Conservation (phyloP, 768 basidiomycete species). For the Lyophyllum decastes region DNA sequence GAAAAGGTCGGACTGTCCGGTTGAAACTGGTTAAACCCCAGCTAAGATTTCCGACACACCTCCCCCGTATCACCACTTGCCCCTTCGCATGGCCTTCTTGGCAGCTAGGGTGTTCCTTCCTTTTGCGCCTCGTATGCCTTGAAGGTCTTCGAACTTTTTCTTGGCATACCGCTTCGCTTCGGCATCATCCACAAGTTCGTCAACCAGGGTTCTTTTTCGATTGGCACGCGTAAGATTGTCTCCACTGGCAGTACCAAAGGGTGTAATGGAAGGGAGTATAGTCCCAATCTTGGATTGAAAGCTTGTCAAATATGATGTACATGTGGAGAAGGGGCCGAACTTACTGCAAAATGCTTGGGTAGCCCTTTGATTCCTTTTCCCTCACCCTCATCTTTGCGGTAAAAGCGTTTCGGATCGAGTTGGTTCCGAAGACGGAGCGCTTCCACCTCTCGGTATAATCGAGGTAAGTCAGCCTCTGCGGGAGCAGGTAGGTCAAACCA, state of each 20-base stretch:
- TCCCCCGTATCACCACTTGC: constrained; percentile 73
- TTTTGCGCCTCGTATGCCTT: constrained; percentile 63
- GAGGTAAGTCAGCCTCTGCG: constrained; percentile 74
- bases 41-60: too few relatives aligned
- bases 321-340: constrained; percentile 23
- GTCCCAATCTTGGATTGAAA: constrained; percentile 66
- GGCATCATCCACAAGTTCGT: constrained; percentile 87
- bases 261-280: constrained; percentile 66
- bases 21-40: too few relatives aligned
- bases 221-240: constrained; percentile 73
- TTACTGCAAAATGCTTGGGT: constrained; percentile 88
- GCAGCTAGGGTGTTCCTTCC: constrained; percentile 71
- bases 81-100: constrained; percentile 60
- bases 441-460: constrained; percentile 82
- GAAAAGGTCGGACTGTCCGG: too few relatives aligned
- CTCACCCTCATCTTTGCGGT: constrained; percentile 84
- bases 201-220: constrained; percentile 82
- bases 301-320: constrained; percentile 4
- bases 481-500: constrained; percentile 93
- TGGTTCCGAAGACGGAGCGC: constrained; percentile 85
- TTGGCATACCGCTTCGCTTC: constrained; percentile 89
- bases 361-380: constrained; percentile 82
- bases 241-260: constrained; percentile 67
- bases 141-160: constrained; percentile 83
- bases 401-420: constrained; percentile 91